Base-by-base conservation (phyloP, 805 yeast genomes). In the Ogataea thermomethanolica region DNA sequence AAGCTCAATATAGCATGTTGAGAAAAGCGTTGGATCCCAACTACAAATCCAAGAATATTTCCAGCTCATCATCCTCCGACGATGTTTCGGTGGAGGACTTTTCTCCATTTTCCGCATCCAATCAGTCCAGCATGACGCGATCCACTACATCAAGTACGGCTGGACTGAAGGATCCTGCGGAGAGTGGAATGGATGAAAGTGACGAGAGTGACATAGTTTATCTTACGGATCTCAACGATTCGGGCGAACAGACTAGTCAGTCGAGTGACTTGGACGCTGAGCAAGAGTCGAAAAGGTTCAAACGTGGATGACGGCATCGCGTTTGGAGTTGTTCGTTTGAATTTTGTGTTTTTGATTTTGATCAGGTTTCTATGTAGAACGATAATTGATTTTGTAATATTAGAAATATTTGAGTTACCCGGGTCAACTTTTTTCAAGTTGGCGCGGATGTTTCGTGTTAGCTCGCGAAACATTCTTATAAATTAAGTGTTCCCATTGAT, bases 1-100 rank as follows among this genome's bases (percentile, higher is more conserved):
- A 71, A 48, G 67, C 64, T 13, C 54, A 57, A 28, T 41, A 52
- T 25, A 32, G 24, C 20, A 20, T 51, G 31, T 32, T 55, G 27
- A 35, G 44, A 29, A 42, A 43, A 27, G 54, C 53, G 1, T 47
- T 58, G 29, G 41, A 42, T 14, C 45, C 53, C 3, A 24, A 29
- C 17, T 27, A 11, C 25, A 28, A 21, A 8, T 25, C 42, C 13
- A 40, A 32, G 20, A 23, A 33, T 13, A 35, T 38, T 2, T 43
- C 50, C 28, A 43, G 45, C 24, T 39, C 46, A 4, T 43, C 46
- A 9, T 39, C 46, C 8, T 36, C 48, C 8, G 48, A 43, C 3
- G 44, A 43, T 13, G 38, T 37, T 14, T 39, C 46, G 13, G 41
- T 39, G 24, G 50, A 43, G n/a, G 49, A 35, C 28, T 33, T 41